phyloP scores from a whole-genome alignment of 2,329 filamentous ascomycete genomes.

The Aspergillus persii region DNA sequence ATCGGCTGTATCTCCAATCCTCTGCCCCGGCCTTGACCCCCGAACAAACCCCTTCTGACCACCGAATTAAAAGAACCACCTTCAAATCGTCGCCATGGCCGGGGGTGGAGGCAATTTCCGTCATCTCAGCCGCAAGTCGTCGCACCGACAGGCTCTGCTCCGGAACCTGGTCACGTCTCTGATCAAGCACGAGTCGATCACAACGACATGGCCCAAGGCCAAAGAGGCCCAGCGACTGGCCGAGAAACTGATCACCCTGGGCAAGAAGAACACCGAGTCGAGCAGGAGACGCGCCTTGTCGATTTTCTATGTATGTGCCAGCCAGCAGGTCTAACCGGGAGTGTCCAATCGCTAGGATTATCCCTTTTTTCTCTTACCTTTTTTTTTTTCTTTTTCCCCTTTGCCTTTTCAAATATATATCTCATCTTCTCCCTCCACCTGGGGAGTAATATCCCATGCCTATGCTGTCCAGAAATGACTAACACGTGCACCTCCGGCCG shows the following conservation, averaged over 20 bases:
- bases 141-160: constrained; percentile 87
- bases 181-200: constrained; percentile 88
- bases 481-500: not conserved
- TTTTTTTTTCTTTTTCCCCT: not conserved
- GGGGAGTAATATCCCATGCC: too few species aligned
- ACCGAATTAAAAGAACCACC: not conserved
- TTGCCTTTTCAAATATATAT: not conserved
- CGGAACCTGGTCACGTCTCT: constrained; percentile 95
- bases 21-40: not conserved
- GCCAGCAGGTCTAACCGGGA: not conserved
- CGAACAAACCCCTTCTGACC: not conserved
- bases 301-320: constrained; percentile 74
- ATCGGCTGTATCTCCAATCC: not conserved
- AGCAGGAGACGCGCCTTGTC: constrained; percentile 70
- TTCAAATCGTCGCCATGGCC: constrained; percentile 61
- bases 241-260: constrained; percentile 90
- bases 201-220: constrained; percentile 92
- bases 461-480: not conserved
- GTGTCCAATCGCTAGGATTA: not conserved
- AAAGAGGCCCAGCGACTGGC: constrained; percentile 94
- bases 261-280: constrained; percentile 88
- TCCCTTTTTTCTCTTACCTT: not conserved
- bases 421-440: not conserved
- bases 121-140: constrained; percentile 78
- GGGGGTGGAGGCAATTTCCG: constrained; percentile 85